Conservation (phyloP, 768 basidiomycete genomes). For the Rhodotorula graminis region DNA sequence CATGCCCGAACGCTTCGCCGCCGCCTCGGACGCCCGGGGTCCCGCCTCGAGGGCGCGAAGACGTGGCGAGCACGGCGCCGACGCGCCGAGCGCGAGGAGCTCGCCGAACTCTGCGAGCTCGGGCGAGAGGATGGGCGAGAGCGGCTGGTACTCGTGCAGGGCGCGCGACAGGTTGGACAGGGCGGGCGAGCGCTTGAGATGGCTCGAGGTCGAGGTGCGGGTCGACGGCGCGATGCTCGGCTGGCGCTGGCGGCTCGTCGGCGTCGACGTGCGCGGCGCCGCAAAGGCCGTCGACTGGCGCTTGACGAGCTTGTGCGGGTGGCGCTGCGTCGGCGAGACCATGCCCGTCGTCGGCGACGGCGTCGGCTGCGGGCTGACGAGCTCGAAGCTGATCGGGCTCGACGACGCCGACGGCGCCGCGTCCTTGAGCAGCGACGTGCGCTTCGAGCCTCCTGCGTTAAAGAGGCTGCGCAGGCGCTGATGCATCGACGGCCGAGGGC, state of each 20-base stretch:
- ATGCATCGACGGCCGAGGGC: constrained; percentile 6
- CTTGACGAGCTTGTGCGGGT: neutral
- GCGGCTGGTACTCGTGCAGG: neutral
- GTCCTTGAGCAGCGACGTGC: neutral
- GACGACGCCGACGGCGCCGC: no score
- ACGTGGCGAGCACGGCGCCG: neutral
- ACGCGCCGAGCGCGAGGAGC: constrained; percentile 2
- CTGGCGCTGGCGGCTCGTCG: neutral
- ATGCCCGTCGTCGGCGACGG: no score
- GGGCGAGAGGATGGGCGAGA: neutral
- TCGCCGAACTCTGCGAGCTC: constrained; percentile 11
- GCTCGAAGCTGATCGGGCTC: neutral
- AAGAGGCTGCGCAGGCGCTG: constrained; percentile 9
- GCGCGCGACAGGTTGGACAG: constrained; percentile 10
- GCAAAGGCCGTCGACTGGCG: neutral
- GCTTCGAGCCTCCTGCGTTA: neutral
- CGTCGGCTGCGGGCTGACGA: neutral
- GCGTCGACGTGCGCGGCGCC: neutral
- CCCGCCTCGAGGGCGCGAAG: neutral
- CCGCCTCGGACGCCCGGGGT: rapidly evolving
- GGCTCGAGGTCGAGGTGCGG: neutral
- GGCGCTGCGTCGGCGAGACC: neutral
- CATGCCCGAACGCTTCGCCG: neutral
- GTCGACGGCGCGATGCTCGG: constrained; percentile 2
- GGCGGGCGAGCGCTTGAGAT: constrained; percentile 21